Conservation (phyloP, 1,284 basidiomycete species). For the Marasmius fiardii region DNA sequence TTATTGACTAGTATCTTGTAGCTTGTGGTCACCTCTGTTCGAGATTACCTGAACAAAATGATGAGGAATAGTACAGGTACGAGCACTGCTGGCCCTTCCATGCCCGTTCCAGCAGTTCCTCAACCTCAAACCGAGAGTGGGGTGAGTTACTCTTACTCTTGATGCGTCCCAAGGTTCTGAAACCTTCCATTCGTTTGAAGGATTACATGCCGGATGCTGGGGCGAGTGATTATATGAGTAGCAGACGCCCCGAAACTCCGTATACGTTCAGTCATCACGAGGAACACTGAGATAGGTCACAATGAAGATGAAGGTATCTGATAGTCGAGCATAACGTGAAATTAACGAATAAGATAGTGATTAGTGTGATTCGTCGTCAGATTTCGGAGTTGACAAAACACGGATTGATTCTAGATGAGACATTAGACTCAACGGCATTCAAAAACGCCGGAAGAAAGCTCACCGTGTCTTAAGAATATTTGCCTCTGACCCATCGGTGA, state of each 20-base stretch:
- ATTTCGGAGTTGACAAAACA: constrained; percentile 18
- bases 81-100: constrained; percentile 25
- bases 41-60: constrained; percentile 68
- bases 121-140: constrained; percentile 10
- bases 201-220: constrained; percentile 11
- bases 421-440: neutral
- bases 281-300: neutral
- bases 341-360: neutral
- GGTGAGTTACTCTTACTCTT: neutral
- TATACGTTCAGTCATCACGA: constrained; percentile 9
- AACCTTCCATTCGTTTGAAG: neutral
- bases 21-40: constrained; percentile 63
- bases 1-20: constrained; percentile 22
- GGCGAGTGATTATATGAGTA: constrained; percentile 12
- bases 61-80: constrained; percentile 30
- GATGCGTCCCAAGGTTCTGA: neutral
- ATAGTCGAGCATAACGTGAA: neutral
- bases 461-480: constrained; percentile 76
- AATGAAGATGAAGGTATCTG: neutral
- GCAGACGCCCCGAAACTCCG: constrained; percentile 11
- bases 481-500: constrained; percentile 71
- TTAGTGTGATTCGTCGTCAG: constrained; percentile 1
- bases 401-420: constrained; percentile 19
- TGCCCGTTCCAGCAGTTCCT: constrained; percentile 26
- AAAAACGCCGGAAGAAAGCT: constrained; percentile 14